Percentiles rank a stretch among this genome's conserved stretches.
phyloP scores from a whole-genome alignment of 75 land plant species.

The Gnetum montanum region DNA sequence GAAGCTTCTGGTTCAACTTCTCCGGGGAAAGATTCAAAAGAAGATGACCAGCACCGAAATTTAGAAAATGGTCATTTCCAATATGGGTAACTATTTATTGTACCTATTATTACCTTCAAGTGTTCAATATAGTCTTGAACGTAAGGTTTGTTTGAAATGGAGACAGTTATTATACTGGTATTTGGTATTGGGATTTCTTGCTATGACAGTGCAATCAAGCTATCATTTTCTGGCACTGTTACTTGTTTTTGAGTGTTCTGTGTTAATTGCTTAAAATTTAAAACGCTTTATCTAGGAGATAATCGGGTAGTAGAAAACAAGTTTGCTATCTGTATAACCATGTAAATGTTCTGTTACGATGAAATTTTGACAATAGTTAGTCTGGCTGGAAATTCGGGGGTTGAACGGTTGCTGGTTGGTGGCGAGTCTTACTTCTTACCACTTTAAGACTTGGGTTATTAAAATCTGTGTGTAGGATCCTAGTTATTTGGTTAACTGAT shows the following conservation, averaged over 20 bases:
- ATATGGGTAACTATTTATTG: conserved; percentile 22
- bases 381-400: too few relatives aligned
- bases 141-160: neutral
- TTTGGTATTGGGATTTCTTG: neutral
- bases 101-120: neutral
- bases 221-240: neutral
- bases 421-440: too few relatives aligned
- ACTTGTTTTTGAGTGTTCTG: neutral
- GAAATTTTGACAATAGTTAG: too few relatives aligned
- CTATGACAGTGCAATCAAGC: neutral
- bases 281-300: too few relatives aligned
- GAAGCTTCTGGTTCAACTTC: neutral
- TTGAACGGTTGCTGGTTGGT: too few relatives aligned
- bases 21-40: neutral
- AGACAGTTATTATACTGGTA: neutral
- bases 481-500: too few relatives aligned
- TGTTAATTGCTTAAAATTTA: neutral
- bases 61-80: conserved; percentile 24
- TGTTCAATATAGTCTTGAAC: too few relatives aligned
- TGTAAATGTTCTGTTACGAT: too few relatives aligned
- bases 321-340: too few relatives aligned
- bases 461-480: too few relatives aligned
- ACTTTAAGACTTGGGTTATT: too few relatives aligned
- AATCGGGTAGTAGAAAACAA: too few relatives aligned
- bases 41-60: neutral